These are phyloP conservation scores for Porphyra umbilicalis DNA, from an alignment of 31 red algal species.

Conservation along the genomic window DNA sequence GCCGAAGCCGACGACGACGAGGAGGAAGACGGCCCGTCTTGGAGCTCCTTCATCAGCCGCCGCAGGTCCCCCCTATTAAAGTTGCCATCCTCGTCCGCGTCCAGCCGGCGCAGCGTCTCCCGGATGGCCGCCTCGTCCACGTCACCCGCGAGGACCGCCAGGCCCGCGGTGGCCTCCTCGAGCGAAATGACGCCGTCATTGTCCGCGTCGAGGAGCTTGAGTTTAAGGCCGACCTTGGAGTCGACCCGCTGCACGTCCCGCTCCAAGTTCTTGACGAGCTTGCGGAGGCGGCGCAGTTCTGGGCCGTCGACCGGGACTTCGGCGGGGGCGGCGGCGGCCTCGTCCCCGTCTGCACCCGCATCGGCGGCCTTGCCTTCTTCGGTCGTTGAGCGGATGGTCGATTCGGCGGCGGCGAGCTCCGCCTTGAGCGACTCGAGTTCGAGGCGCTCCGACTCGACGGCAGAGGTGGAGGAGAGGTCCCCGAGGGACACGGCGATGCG, in stretches of 20 bases:
- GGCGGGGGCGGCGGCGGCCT: background rate
- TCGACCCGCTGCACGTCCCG: slow-evolving; percentile 75
- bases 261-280: slow-evolving; percentile 64
- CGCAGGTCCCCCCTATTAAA: slow-evolving; percentile 65
- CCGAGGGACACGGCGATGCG: slow-evolving; percentile 54
- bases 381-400: slow-evolving; percentile 34
- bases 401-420: slow-evolving; percentile 77
- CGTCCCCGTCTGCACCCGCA: background rate
- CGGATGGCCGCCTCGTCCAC: slow-evolving; percentile 63
- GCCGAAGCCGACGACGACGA: background rate
- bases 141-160: slow-evolving; percentile 43
- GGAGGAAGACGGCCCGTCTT: background rate
- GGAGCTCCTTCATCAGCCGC: slow-evolving; percentile 58
- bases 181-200: slow-evolving; percentile 92
- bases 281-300: slow-evolving; percentile 65
- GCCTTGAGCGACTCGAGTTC: slow-evolving; percentile 84
- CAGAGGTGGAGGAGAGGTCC: slow-evolving; percentile 60
- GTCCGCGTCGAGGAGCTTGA: slow-evolving; percentile 90
- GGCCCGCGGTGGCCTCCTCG: slow-evolving; percentile 53
- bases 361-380: slow-evolving; percentile 10
- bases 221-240: slow-evolving; percentile 79
- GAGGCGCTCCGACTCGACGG: slow-evolving; percentile 71
- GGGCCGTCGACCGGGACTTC: background rate
- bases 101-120: slow-evolving; percentile 62
- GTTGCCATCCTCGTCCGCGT: slow-evolving; percentile 83